phyloP scores from a whole-genome alignment of 106 monocot genomes.

The Triglochin maritima region DNA sequence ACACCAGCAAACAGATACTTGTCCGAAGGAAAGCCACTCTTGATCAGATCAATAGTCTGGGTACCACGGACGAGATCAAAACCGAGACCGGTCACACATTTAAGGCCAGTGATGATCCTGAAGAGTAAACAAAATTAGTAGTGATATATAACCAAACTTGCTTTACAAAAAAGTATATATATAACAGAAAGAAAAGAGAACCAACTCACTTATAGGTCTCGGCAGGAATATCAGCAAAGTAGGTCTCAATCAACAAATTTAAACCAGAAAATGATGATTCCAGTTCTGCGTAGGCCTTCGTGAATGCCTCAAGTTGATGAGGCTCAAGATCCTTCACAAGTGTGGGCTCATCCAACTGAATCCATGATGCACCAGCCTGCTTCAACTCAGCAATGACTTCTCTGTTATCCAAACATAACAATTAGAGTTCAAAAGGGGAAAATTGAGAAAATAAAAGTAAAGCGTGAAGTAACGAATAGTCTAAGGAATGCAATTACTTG shows the following conservation, averaged over 20 bases:
- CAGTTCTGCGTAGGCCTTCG: constrained; percentile 56
- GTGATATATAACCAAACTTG: background rate
- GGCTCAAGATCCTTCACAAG: constrained; percentile 65
- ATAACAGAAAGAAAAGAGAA: background rate
- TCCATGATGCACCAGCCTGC: constrained; percentile 79
- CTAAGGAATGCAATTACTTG: constrained; percentile 30
- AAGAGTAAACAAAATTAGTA: background rate
- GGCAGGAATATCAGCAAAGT: constrained; percentile 82
- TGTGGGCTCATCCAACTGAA: constrained; percentile 88
- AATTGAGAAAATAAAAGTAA: background rate
- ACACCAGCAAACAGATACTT: constrained; percentile 58
- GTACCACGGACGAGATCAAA: constrained; percentile 66
- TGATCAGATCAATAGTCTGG: constrained; percentile 52
- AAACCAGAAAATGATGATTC: constrained; percentile 62
- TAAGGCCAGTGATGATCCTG: constrained; percentile 47
- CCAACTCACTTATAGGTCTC: constrained; percentile 66
- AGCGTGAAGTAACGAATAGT: background rate
- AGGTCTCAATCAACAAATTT: constrained; percentile 73
- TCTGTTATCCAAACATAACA: constrained; percentile 20
- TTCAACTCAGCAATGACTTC: constrained; percentile 79
- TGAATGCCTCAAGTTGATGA: constrained; percentile 57
- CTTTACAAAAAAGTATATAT: background rate
- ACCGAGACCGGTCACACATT: constrained; percentile 41
- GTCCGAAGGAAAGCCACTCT: constrained; percentile 46
- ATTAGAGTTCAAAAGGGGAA: background rate